These are phyloP conservation scores for Aspergillus calidoustus DNA, from an alignment of 2,329 filamentous ascomycete genomes.

Conservation along the genomic window DNA sequence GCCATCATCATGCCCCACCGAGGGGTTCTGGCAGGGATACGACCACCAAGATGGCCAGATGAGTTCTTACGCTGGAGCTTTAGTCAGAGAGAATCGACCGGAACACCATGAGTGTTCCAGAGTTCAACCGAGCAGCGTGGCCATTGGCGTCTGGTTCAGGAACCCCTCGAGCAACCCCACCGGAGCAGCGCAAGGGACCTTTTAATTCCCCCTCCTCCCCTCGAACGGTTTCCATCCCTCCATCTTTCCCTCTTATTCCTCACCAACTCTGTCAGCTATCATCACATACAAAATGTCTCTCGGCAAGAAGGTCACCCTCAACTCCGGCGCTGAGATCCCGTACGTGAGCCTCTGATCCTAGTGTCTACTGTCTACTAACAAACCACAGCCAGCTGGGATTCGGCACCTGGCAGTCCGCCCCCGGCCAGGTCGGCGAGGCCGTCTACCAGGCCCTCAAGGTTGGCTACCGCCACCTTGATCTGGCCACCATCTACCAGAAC, in stretches of 20 bases:
- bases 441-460: conserved; percentile 47
- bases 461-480: conserved; percentile 47
- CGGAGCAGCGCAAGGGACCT: conserved; percentile 19
- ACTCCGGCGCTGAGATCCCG: conserved; percentile 45
- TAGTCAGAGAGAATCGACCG: background rate
- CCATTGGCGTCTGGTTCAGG: background rate
- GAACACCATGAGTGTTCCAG: background rate
- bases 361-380: conserved; percentile 5
- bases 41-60: background rate
- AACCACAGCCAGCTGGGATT: conserved; percentile 43
- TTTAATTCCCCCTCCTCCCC: conserved; percentile 8
- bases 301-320: conserved; percentile 45
- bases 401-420: conserved; percentile 47
- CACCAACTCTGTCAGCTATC: background rate
- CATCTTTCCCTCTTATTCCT: background rate
- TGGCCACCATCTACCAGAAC: conserved; percentile 48
- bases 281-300: conserved; percentile 41
- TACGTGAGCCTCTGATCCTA: conserved; percentile 24
- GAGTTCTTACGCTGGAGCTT: background rate
- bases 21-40: conserved; percentile 17
- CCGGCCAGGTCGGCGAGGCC: conserved; percentile 45
- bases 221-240: conserved; percentile 11
- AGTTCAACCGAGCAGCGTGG: background rate
- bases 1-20: conserved; percentile 12
- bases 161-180: conserved; percentile 18